Conservation (phyloP, 352 stramenopile species). For the Phytophthora ohioensis region DNA sequence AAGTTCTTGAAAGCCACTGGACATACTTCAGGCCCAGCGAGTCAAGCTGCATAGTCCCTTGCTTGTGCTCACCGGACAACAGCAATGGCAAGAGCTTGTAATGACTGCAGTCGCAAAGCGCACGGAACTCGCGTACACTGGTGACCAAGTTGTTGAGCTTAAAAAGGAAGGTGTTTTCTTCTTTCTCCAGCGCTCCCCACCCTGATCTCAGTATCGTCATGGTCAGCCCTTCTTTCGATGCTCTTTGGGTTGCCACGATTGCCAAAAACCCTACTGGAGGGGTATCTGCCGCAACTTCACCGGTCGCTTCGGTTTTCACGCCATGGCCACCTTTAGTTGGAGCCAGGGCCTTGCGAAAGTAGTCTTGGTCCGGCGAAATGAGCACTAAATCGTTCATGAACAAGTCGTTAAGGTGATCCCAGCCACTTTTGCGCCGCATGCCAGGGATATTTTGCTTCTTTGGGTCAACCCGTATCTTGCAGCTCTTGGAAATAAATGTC, state of each 20-base stretch:
- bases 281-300: slow-evolving; percentile 9
- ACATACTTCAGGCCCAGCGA: slow-evolving; percentile 86
- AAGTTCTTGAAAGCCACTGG: slow-evolving; percentile 77
- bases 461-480: slow-evolving; percentile 73
- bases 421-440: slow-evolving; percentile 35
- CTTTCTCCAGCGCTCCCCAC: slow-evolving; percentile 61
- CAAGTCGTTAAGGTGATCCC: slow-evolving; percentile 54
- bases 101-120: slow-evolving; percentile 82
- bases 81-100: slow-evolving; percentile 83
- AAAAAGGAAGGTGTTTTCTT: slow-evolving; percentile 72
- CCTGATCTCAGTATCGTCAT: slow-evolving; percentile 66
- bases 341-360: slow-evolving; percentile 53
- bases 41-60: slow-evolving; percentile 83
- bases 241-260: slow-evolving; percentile 74
- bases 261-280: slow-evolving; percentile 66
- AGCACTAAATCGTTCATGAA: slow-evolving; percentile 87
- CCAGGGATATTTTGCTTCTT: slow-evolving; percentile 51
- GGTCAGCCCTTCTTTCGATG: slow-evolving; percentile 78
- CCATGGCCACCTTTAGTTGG: slow-evolving; percentile 25
- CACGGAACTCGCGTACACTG: slow-evolving; percentile 87
- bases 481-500: slow-evolving; percentile 70
- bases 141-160: slow-evolving; percentile 92
- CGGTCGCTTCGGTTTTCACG: slow-evolving; percentile 27
- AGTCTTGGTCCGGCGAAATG: slow-evolving; percentile 61
- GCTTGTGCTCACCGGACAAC: slow-evolving; percentile 73